Conservation (phyloP, 371 early-diverging fungal species). For the Mucor racemosus region DNA sequence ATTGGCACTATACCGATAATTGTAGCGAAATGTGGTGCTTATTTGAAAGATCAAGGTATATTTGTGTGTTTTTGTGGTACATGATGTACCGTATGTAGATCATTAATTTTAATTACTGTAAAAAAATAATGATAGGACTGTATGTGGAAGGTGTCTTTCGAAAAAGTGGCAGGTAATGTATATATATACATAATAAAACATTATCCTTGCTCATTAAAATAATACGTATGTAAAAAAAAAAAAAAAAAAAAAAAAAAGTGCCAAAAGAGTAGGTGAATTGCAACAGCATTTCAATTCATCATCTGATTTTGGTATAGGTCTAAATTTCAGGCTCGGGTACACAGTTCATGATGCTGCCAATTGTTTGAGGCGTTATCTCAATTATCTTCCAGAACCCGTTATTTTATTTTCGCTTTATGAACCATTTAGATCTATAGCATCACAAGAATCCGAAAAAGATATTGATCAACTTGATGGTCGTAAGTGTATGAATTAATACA, state of each 20-base stretch:
- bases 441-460: not conserved
- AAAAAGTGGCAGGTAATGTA: constrained; percentile 34
- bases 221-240: no score
- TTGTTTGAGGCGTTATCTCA: constrained; percentile 61
- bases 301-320: constrained; percentile 55
- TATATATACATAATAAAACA: not conserved
- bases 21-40: constrained; percentile 54
- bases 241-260: constrained; percentile 34
- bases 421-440: constrained; percentile 50
- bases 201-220: not conserved
- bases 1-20: constrained; percentile 51
- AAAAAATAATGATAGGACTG: constrained; percentile 17
- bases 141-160: constrained; percentile 41
- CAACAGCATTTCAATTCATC: constrained; percentile 59
- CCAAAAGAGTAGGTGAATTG: constrained; percentile 61
- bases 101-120: constrained; percentile 8
- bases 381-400: constrained; percentile 66
- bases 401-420: constrained; percentile 59
- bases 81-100: constrained; percentile 4
- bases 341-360: constrained; percentile 68
- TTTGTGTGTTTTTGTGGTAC: not conserved
- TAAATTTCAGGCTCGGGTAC: constrained; percentile 56
- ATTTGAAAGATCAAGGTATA: constrained; percentile 50
- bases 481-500: not conserved
- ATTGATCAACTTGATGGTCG: not conserved